Percentiles rank a stretch among this genome's conserved stretches.
phyloP scores from a whole-genome alignment of 192 early-diverging fungal species.

The Gaertneriomyces semiglobifer region DNA sequence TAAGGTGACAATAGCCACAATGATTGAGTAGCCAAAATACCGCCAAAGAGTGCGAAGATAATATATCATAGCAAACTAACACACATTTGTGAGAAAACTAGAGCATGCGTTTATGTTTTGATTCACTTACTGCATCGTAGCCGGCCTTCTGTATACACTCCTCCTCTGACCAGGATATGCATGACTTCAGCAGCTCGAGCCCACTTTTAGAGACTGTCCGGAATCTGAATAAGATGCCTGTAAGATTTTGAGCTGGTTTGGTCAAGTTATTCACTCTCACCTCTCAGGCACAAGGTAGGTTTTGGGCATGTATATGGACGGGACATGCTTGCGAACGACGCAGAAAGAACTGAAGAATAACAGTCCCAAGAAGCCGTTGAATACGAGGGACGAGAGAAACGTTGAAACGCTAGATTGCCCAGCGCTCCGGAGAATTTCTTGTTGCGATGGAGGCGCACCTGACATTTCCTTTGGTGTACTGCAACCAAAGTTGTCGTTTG shows the following conservation, averaged over 20 bases:
- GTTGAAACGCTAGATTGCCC: conserved; percentile 44
- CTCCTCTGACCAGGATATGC: conserved; percentile 4
- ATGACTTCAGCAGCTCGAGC: conserved; percentile 10
- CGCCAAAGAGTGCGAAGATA: conserved; percentile 65
- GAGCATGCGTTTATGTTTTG: no score
- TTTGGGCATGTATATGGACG: conserved; percentile 69
- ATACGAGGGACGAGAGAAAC: conserved; percentile 65
- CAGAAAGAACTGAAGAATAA: conserved; percentile 58
- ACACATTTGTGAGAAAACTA: no score
- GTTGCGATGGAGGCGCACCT: conserved; percentile 4
- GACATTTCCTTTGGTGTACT: background rate
- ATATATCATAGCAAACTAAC: conserved; percentile 67
- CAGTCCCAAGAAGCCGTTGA: conserved; percentile 48
- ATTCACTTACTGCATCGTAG: conserved; percentile 50
- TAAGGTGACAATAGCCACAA: conserved; percentile 57
- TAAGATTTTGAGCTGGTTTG: background rate
- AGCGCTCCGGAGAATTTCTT: conserved; percentile 14
- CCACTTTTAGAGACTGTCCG: conserved; percentile 3
- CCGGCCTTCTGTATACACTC: conserved; percentile 33
- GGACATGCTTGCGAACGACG: conserved; percentile 60
- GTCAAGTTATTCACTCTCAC: conserved; percentile 28
- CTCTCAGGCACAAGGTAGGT: conserved; percentile 59
- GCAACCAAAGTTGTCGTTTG: no score
- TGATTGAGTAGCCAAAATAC: conserved; percentile 56
- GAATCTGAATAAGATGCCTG: background rate